These are phyloP conservation scores for Wallacemonas sp. DNA, from an alignment of 208 protist species.

Conservation along the genomic window DNA sequence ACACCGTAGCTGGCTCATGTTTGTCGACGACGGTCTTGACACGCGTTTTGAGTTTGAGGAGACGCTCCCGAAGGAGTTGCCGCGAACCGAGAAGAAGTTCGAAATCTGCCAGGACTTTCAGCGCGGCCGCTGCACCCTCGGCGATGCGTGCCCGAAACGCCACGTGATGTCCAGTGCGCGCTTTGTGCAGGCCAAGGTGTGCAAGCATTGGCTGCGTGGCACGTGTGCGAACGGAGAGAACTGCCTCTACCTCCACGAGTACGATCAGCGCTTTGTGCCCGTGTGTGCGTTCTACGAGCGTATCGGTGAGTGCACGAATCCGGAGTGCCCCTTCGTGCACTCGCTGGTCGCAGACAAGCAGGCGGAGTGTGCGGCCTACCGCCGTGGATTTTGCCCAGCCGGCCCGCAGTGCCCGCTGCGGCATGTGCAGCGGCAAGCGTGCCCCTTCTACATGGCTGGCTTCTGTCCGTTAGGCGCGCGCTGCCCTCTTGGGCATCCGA, in stretches of 20 bases:
- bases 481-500: conserved; percentile 92
- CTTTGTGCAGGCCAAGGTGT: conserved; percentile 88
- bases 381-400: conserved; percentile 88
- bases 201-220: conserved; percentile 97
- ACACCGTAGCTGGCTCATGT: conserved; percentile 37
- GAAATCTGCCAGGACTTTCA: conserved; percentile 95
- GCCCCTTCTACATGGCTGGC: conserved; percentile 93
- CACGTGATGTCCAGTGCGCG: conserved; percentile 83
- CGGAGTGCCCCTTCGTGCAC: conserved; percentile 96
- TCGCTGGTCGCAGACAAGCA: conserved; percentile 78
- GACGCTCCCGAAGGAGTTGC: conserved; percentile 64
- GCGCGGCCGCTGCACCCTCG: conserved; percentile 92
- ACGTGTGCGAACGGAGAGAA: conserved; percentile 96
- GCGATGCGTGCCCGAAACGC: conserved; percentile 93
- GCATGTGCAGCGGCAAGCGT: conserved; percentile 80
- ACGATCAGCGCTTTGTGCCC: conserved; percentile 94
- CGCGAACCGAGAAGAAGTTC: conserved; percentile 75
- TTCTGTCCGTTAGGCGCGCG: conserved; percentile 95
- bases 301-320: conserved; percentile 95
- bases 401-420: conserved; percentile 90
- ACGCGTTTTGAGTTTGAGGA: conserved; percentile 80
- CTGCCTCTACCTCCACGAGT: conserved; percentile 97
- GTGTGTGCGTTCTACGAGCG: conserved; percentile 96
- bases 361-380: conserved; percentile 87
- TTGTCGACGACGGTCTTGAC: conserved; percentile 63